These are phyloP conservation scores for Ramularia endophylla DNA, from an alignment of 2,329 filamentous ascomycete species.

Conservation along the genomic window DNA sequence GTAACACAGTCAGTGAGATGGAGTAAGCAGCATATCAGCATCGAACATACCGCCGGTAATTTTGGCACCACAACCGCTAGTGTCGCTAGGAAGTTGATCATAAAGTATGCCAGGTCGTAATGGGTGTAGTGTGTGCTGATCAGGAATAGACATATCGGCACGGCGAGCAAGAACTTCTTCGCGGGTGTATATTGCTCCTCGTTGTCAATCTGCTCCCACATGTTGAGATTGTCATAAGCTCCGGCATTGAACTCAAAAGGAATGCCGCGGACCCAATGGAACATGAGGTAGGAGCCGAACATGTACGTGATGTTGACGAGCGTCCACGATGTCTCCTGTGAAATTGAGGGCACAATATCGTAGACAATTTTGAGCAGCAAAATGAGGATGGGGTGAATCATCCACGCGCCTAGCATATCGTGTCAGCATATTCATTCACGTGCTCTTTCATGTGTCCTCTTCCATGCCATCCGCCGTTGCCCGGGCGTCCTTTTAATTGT, in stretches of 20 bases:
- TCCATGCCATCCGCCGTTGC: constrained; percentile 2
- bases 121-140: constrained; percentile 98
- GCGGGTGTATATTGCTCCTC: constrained; percentile 97
- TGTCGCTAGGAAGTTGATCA: constrained; percentile 91
- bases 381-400: constrained; percentile 93
- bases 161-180: constrained; percentile 95
- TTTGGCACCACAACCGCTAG: constrained; percentile 94
- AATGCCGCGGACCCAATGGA: constrained; percentile 95
- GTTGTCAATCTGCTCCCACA: constrained; percentile 99
- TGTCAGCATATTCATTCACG: constrained; percentile 15
- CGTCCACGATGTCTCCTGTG: constrained; percentile 98
- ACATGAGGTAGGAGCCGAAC: constrained; percentile 99
- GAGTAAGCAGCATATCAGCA: neutral
- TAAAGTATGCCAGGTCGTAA: constrained; percentile 95
- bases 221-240: constrained; percentile 98
- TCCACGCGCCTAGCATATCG: constrained; percentile 73
- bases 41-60: constrained; percentile 74
- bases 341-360: constrained; percentile 92
- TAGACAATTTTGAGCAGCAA: constrained; percentile 89
- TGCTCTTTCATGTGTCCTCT: constrained; percentile 4
- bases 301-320: constrained; percentile 99
- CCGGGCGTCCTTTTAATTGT: neutral
- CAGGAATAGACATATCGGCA: constrained; percentile 90
- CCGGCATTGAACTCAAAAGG: constrained; percentile 99
- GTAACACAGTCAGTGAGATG: constrained; percentile 9